Percentiles rank a stretch among this genome's conserved stretches.
phyloP scores from a whole-genome alignment of 2,329 filamentous ascomycete genomes.

The Domatiomyces globalis region DNA sequence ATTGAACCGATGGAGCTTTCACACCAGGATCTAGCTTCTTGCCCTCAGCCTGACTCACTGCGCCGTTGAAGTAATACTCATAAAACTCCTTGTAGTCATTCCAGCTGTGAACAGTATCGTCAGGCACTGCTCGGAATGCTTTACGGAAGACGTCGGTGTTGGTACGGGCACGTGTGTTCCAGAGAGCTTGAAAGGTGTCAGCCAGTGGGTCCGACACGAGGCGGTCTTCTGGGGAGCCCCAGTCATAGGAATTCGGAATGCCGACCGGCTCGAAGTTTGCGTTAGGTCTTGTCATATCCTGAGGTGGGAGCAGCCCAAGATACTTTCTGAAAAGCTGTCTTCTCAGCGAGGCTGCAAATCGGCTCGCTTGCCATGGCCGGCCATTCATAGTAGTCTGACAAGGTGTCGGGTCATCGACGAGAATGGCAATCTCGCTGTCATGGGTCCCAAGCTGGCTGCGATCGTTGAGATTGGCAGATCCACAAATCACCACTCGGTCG shows the following conservation, averaged over 20 bases:
- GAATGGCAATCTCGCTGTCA: slow-evolving; percentile 78
- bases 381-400: slow-evolving; percentile 67
- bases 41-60: slow-evolving; percentile 30
- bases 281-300: slow-evolving; percentile 49
- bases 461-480: slow-evolving; percentile 84
- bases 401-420: slow-evolving; percentile 68
- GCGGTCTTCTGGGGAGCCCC: slow-evolving; percentile 34
- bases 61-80: slow-evolving; percentile 43
- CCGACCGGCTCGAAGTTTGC: slow-evolving; percentile 46
- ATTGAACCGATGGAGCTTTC: slow-evolving; percentile 50
- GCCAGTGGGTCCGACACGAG: slow-evolving; percentile 45
- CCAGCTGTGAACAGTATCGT: slow-evolving; percentile 45
- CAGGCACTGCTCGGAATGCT: slow-evolving; percentile 49
- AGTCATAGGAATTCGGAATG: slow-evolving; percentile 41
- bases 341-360: slow-evolving; percentile 66
- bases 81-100: slow-evolving; percentile 50
- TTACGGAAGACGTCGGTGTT: slow-evolving; percentile 49
- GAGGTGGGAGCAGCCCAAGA: slow-evolving; percentile 62
- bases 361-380: slow-evolving; percentile 59
- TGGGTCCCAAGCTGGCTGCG: slow-evolving; percentile 75
- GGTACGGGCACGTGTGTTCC: slow-evolving; percentile 43
- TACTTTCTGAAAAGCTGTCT: slow-evolving; percentile 84
- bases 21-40: slow-evolving; percentile 23
- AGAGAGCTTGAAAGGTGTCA: slow-evolving; percentile 40
- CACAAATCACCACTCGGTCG: slow-evolving; percentile 71